phyloP scores from a whole-genome alignment of 805 yeast species.

The Jamesozyma lodderae region DNA sequence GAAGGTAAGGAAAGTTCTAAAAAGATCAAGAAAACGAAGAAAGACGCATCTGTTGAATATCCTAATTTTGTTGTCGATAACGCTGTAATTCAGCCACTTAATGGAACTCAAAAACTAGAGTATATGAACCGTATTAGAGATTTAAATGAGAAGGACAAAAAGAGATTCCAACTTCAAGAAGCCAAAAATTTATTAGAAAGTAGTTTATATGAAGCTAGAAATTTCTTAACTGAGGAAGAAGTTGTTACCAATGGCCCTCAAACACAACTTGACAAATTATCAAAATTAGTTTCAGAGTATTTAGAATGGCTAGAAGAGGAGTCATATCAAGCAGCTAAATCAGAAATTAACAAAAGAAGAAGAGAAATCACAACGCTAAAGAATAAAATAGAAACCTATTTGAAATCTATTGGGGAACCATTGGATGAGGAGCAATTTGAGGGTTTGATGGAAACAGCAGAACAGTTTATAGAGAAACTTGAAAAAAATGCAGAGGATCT shows the following conservation, averaged over 20 bases:
- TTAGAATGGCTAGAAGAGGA: conserved; percentile 77
- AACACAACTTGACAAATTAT: conserved; percentile 31
- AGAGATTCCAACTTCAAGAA: conserved; percentile 47
- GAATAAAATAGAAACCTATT: conserved; percentile 30
- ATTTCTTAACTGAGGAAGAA: conserved; percentile 46
- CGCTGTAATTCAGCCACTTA: conserved; percentile 2
- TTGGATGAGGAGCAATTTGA: conserved; percentile 40
- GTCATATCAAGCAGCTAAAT: conserved; percentile 39
- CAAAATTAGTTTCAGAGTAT: conserved; percentile 36
- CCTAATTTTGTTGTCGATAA: not conserved
- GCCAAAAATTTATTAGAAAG: conserved; percentile 64
- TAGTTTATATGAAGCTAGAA: conserved; percentile 59
- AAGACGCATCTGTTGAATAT: not conserved
- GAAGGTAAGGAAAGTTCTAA: conserved; percentile 8
- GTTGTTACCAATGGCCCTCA: conserved; percentile 36
- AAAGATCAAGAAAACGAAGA: conserved; percentile 7
- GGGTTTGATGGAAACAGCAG: conserved; percentile 36
- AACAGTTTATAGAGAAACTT: conserved; percentile 33
- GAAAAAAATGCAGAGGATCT: conserved; percentile 38
- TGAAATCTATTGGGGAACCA: conserved; percentile 38
- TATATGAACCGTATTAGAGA: conserved; percentile 36
- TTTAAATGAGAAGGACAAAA: conserved; percentile 43
- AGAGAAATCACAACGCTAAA: conserved; percentile 19
- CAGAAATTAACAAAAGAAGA: conserved; percentile 4
- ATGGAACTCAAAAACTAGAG: conserved; percentile 2